Base-by-base conservation (phyloP, 2,329 filamentous ascomycete species). In the Meredithiella fracta region DNA sequence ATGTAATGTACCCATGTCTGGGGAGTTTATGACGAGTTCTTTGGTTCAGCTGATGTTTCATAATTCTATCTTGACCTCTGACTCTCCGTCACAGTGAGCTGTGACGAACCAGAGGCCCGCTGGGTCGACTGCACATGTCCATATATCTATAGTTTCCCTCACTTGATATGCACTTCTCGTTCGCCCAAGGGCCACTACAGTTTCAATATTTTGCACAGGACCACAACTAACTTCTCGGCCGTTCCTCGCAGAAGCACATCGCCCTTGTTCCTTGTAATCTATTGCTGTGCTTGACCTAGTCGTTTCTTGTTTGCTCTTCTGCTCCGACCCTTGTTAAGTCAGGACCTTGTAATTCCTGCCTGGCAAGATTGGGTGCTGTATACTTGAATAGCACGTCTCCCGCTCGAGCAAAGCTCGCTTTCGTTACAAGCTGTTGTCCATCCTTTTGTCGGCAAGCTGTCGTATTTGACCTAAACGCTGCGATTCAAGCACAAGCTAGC, bases 381-480 rank as follows among this genome's bases (percentile, higher is more conserved):
- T 54, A 54, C 53, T 54, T 54, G 53, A 54, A 54, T 11, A 47
- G 25, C 25, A 47, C 22, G 25, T 49, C 26, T 54, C 53, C 53
- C 53, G 44, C 53, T 47, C 23, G 23, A 49, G 11, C 44, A 49
- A 26, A 49, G 44, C 44, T 49, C 22, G 44, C 20, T 49, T 49
- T 49, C 22, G 44, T 22, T 49, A 49, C 29, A 34, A 34, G 29
- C 29, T 34, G 8, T 49, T 49, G 22, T n/a, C 23, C 44, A 49
- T 49, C 44, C 22, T 49, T 49, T 17, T 47, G 42, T 20, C 17
- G 22, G 42, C n/a, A n/a, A n/a, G n/a, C n/a, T 11, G 29, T 49
- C 22, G 44, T 22, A 49, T n/a, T 42, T 42, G 38, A 42, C 17
- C 14, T 42, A 6, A 7, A n/a, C 4, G 14, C 11, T n/a, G 4